Conservation (phyloP, 2,329 filamentous ascomycete genomes). For the Curvularia verruculosa region DNA sequence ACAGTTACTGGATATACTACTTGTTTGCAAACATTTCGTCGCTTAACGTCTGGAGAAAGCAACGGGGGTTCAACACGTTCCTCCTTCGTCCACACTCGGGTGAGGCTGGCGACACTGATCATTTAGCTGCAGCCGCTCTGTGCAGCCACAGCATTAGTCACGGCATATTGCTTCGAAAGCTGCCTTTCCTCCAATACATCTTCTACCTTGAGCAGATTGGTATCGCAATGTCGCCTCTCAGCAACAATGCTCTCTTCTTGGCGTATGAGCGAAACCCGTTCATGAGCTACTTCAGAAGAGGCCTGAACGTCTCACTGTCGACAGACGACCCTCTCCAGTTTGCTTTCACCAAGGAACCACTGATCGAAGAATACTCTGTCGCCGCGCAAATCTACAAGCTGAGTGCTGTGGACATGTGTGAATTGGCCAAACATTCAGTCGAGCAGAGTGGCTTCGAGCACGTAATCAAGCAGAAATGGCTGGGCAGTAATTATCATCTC, state of each 20-base stretch:
- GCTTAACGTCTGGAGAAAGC: constrained; percentile 88
- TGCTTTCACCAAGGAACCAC: constrained; percentile 95
- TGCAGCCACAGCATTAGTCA: constrained; percentile 98
- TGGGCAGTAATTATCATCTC: constrained; percentile 77
- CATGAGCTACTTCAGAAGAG: constrained; percentile 91
- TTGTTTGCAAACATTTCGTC: constrained; percentile 93
- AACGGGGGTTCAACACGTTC: constrained; percentile 94
- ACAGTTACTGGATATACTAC: constrained; percentile 99
- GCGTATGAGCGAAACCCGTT: constrained; percentile 98
- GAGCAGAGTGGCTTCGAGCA: constrained; percentile 93
- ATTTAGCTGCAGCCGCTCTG: constrained; percentile 86
- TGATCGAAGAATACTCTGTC: constrained; percentile 98
- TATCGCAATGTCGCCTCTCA: constrained; percentile 98
- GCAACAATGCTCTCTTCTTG: constrained; percentile 95
- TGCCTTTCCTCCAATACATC: constrained; percentile 92
- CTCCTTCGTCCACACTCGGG: constrained; percentile 91
- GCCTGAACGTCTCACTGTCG: constrained; percentile 92
- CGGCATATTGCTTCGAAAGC: constrained; percentile 88
- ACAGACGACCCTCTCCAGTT: constrained; percentile 98
- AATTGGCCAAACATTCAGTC: constrained; percentile 94
- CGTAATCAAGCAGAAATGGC: constrained; percentile 87
- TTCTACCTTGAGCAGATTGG: constrained; percentile 99
- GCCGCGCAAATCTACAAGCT: constrained; percentile 99
- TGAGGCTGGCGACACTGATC: constrained; percentile 95
- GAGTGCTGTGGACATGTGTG: constrained; percentile 96